Base-by-base conservation (phyloP, 2,329 filamentous ascomycete genomes). In the Xylaria polymorpha region DNA sequence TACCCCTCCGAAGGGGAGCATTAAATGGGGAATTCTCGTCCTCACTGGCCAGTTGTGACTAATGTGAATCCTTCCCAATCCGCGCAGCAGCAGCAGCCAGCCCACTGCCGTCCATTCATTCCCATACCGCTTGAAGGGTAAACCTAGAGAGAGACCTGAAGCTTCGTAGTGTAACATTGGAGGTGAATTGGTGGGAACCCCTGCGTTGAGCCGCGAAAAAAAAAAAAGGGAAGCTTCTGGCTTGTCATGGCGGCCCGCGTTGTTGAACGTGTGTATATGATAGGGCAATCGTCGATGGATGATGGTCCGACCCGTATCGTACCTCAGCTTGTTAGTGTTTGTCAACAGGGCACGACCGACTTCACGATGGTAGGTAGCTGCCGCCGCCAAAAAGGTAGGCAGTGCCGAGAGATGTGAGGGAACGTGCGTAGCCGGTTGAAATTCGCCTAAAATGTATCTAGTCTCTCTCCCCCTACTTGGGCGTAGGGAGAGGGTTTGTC, bases 141-240 rank as follows among this genome's bases (percentile, higher is more conserved):
- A 22, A 41, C 44, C 7, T 46, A 55, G 41, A 48, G 22, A 55
- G 41, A 48, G 22, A 56, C 58, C 55, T 57, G 41, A 44, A 61
- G 56, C 50, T 66, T 64, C 53, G 56, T 56, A 37, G 37, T 18
- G 62, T 69, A 61, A 58, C 56, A 69, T 69, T 43, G 60, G 15
- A 56, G 56, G 63, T 20, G 35, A 66, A 53, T 62, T 61, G 29
- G 18, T 56, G 64, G 69, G 56, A 71, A 67, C 67, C 67, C 69
- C 69, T 71, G 66, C 64, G 61, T 69, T 55, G 61, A 65, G 69
- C 62, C 61, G 48, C 61, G 37, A 29, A 29, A 60, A 35, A 35
- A 35, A 35, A 35, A 41, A 35, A 60, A 62, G 39, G 39, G 22
- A 57, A 50, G 35, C 39, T 57, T 67, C 46, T 37, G 29, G 60